Evolutionary conservation across 1,139 yeast genomes (phyloP), one percentile per base, ranked within the genome.

Genomic region (Saccharomycopsis crataegensis): DNA sequence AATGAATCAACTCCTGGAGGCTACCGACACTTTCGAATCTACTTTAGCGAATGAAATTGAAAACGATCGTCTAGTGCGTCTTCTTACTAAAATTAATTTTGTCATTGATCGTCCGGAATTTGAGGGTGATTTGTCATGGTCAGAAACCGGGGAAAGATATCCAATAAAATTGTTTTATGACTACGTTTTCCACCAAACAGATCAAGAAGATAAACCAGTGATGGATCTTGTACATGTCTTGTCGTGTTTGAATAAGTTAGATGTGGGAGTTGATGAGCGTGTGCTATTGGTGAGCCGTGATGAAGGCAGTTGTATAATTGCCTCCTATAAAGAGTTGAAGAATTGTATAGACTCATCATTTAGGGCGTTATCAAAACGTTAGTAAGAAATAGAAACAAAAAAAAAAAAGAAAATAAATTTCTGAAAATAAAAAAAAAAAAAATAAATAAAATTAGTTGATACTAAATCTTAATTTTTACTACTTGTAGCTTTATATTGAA

Each of bases 191-290:
- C 94, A 87, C 64, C 96, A 87, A 64, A 78, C 76, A 48, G 90
- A 89, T 65, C 94, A 85, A 53, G 69, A 70, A 40, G 96, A 96
- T 16, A 78, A 78, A 62, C 90, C 96, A 1, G 79, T 83, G 2
- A 72, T 89, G 55, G 97, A 94, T 68, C 73, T 93, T 61, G 83
- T 91, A 1, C 89, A 90, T 65, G 94, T 91, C 3, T 72, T 94
- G 59, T 73, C 80, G 51, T 80, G 85, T 61, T 72, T 93, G 62
- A 93, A 93, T 70, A 93, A 93, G 67, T 73, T 93, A 57, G 99
- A 94, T 66, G 95, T 94, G 12, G 99, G 98, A 1, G 78, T 86
- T 48, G 93, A 88, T 52, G 99, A 93, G 67, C 82, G 80, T 62
- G 70, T 93, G 33, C 72, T 90, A 65, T 75, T 93, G 57, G 87